Base-by-base conservation (phyloP, 2,329 filamentous ascomycete genomes). In the Alternaria arbusti region DNA sequence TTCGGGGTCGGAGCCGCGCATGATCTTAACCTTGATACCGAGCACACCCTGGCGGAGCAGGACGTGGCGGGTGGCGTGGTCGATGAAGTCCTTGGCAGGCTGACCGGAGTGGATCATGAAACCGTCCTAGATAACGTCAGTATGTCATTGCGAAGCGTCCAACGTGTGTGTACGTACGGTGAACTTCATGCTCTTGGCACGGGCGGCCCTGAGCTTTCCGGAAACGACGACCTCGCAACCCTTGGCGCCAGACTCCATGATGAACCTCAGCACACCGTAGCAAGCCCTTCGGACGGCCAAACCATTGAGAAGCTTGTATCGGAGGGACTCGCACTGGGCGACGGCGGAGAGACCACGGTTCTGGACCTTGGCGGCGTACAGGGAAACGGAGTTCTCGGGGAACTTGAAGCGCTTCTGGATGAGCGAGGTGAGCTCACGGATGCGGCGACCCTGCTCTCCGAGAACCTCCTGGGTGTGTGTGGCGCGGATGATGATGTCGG, bases 331-430 rank as follows among this genome's bases (percentile, higher is more conserved):
- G 93, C 96, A 99, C 89, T 99, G 96, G 81, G 96, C 96, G 86
- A 99, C 96, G 83, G 96, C 96, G 81, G 95, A 98, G 77, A 99
- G 94, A 92, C 96, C 96, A 84, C 96, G 95, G 89, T 97, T 98
- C 90, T 98, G 96, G 82, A 99, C 96, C 91, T 99, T 99, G 86
- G 96, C 96, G 86, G 96, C 96, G 86, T 99, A 99, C 82, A 99
- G 94, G 75, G 96, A 98, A 84, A 99, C 96, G 79, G 92, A 96
- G 92, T 98, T 98, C 89, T 98, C 95, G 86, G 96, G 95, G 91
- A 99, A 99, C 90, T 97, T 97, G 93, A 99, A 99, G 83, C 96
- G 94, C 92, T 99, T 98, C 89, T 99, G 96, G 89, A 99, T 99
- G 84, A 99, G 91, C 81, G 94, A 97, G 84, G 96, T 99, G 86